Evolutionary conservation across 2,329 filamentous ascomycete genomes (phyloP).

Genomic region (Cladosporium oxysporum): DNA sequence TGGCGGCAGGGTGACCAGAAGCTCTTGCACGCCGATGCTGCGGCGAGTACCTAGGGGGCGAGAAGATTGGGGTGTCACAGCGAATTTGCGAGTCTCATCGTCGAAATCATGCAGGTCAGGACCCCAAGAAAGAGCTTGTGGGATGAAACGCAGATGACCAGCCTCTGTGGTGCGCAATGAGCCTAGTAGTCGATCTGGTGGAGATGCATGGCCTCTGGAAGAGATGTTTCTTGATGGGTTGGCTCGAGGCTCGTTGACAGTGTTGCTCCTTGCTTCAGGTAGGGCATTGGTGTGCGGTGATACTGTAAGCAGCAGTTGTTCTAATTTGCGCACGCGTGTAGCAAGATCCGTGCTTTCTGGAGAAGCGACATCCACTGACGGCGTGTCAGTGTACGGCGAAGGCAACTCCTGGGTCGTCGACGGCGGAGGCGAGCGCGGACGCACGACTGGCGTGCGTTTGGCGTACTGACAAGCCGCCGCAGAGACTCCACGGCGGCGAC

Average conservation of each 20-base stretch:
- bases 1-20: not conserved
- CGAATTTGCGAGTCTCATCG: not conserved
- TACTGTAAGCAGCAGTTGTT: not conserved
- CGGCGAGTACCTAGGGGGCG: not conserved
- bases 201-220: not conserved
- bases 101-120: not conserved
- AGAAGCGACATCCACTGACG: not conserved
- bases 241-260: not conserved
- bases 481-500: conserved; percentile 41
- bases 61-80: not conserved
- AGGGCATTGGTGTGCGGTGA: not conserved
- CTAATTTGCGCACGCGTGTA: not conserved
- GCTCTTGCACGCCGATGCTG: not conserved
- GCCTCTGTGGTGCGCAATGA: not conserved
- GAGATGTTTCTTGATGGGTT: too few relatives aligned
- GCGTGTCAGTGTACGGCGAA: not conserved
- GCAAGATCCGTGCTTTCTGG: not conserved
- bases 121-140: not conserved
- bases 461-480: conserved; percentile 16
- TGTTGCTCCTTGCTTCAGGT: not conserved
- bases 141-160: not conserved
- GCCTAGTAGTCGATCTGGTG: not conserved
- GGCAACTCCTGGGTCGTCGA: not conserved
- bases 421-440: not conserved
- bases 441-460: not conserved